Evolutionary conservation across 768 basidiomycete genomes (phyloP), one percentile per base, ranked within the genome.

Genomic region (Lactarius trivialis): DNA sequence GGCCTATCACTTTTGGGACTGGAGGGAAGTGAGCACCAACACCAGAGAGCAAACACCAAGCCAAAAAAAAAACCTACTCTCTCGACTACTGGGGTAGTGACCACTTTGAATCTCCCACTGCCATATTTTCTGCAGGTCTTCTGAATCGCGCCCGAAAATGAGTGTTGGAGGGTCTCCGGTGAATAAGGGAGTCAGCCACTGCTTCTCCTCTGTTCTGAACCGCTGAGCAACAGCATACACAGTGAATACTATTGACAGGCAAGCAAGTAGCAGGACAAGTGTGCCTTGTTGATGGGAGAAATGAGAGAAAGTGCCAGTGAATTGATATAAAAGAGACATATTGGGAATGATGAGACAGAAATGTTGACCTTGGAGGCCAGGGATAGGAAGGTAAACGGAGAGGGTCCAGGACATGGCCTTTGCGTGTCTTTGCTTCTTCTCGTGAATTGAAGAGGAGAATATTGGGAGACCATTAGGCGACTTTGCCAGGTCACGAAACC

Each of bases 31-130:
- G 45, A 48, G 45, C 57, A 54, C 60, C 52, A 52, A 54, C 36
- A 54, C 51, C 11, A 63, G 48, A 37, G 24, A 9, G 50, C 36
- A 33, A 57, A 37, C 54, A 54, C 45, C 58, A 57, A 8, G 50
- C 49, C n/a, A n/a, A n/a, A 52, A 56, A 74, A 26, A 60, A 34
- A 58, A 80, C 90, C 70, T 74, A 93, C 94, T 82, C 68, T 80
- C 79, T 60, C 83, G 80, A 58, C 82, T 80, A 74, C 91, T 94
- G 9, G 96, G 96, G 77, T 93, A 93, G 75, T 97, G 94, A 1
- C 97, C 97, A 65, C 91, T 91, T 34, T 84, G 77, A 60, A 98
- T 82, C 75, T 99, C 96, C 94, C 94, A 98, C 63, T 86, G 79
- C 95, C 95, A 98, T 73, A 99, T 91, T 60, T 87, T 81, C 69